Conservation (phyloP, 1,284 basidiomycete genomes). For the Trichosporon coremiiforme region DNA sequence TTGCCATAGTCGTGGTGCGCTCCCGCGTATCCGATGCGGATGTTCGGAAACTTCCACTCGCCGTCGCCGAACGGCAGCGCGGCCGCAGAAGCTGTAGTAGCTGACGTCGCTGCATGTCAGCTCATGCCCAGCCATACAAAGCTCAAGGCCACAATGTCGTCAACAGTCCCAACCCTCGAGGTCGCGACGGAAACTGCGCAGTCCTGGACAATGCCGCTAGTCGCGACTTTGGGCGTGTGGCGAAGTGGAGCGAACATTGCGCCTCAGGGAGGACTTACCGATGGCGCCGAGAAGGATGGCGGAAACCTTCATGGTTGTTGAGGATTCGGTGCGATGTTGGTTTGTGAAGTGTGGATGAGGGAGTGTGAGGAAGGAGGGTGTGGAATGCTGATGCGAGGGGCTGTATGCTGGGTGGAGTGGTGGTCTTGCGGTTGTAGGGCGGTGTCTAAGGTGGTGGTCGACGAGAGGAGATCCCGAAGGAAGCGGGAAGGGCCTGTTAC, state of each 20-base stretch:
- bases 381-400: background rate
- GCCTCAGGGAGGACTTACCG: background rate
- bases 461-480: background rate
- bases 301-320: slow-evolving; percentile 8
- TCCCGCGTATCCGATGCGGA: slow-evolving; percentile 14
- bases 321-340: background rate
- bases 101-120: slow-evolving; percentile 10
- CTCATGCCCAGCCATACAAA: background rate
- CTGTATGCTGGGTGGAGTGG: background rate
- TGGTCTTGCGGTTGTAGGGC: background rate
- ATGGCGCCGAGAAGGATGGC: slow-evolving; percentile 11
- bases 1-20: slow-evolving; percentile 3
- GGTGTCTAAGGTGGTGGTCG: too few relatives aligned
- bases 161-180: too few relatives aligned
- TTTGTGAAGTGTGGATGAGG: background rate
- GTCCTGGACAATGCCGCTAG: background rate
- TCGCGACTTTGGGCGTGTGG: background rate
- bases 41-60: slow-evolving; percentile 16
- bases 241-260: background rate
- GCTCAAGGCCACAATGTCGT: background rate
- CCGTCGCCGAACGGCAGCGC: slow-evolving; percentile 4
- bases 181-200: too few relatives aligned
- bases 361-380: slow-evolving; percentile 7
- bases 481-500: background rate
- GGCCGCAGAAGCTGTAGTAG: background rate